Conservation (phyloP, 176 grass and related monocot genomes). For the Panicum miliaceum region DNA sequence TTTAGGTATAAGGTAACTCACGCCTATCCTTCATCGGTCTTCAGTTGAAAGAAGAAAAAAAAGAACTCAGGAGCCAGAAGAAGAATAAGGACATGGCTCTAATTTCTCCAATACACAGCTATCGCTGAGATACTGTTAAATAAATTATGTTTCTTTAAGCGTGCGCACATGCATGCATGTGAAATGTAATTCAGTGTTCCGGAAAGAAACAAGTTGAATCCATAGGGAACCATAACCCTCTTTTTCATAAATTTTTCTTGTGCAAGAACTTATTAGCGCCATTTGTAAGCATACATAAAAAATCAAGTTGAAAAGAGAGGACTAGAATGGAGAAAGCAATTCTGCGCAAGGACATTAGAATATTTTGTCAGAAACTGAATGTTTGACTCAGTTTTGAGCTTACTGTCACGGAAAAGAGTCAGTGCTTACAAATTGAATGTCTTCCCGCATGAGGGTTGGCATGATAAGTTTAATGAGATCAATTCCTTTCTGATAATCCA, state of each 20-base stretch:
- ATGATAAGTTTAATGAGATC: constrained; percentile 78
- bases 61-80: neutral
- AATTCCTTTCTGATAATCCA: constrained; percentile 98
- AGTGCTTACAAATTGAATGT: constrained; percentile 83
- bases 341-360: neutral
- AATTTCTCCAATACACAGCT: constrained; percentile 2
- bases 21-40: neutral
- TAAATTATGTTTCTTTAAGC: neutral
- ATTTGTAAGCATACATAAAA: neutral
- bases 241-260: neutral
- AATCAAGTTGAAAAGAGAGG: neutral
- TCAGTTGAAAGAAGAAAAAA: neutral
- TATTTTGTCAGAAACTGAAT: neutral
- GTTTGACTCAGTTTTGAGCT: neutral
- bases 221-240: neutral
- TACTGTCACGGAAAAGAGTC: constrained; percentile 1
- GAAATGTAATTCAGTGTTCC: neutral
- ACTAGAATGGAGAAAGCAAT: neutral
- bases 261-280: neutral
- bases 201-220: neutral
- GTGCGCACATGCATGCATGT: neutral
- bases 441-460: constrained; percentile 70
- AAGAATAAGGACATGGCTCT: constrained; percentile 17
- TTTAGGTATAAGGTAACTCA: constrained; percentile 13
- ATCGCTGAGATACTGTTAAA: neutral